Percentiles rank a stretch among this genome's conserved stretches.
These are phyloP conservation scores for Amphichorda felina DNA, from an alignment of 2,329 filamentous ascomycete genomes.

Conservation along the genomic window DNA sequence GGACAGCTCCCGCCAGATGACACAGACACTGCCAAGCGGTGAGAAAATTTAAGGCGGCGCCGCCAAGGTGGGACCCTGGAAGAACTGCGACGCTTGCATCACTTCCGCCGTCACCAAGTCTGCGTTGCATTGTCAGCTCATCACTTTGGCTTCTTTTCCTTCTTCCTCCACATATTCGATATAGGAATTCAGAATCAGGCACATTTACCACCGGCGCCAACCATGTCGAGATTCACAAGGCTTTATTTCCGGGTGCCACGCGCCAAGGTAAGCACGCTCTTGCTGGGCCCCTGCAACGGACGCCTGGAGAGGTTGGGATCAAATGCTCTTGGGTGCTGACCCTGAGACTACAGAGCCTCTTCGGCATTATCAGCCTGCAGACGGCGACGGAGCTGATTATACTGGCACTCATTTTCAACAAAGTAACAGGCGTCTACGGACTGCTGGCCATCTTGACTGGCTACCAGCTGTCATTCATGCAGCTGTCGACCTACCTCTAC, in stretches of 20 bases:
- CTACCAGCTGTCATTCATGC: constrained; percentile 68
- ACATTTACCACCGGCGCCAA: no score
- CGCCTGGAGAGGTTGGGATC: neutral
- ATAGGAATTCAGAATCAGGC: no score
- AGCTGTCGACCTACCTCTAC: constrained; percentile 88
- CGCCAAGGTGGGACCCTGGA: no score
- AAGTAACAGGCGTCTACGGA: constrained; percentile 82
- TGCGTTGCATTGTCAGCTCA: no score
- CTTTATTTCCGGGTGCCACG: constrained; percentile 24
- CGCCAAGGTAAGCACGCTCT: constrained; percentile 21
- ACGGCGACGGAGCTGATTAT: constrained; percentile 80
- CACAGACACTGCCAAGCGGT: no score
- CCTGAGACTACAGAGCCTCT: constrained; percentile 51
- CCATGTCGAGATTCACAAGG: constrained; percentile 24
- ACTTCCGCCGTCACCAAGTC: no score
- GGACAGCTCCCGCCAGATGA: no score
- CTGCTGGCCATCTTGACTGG: constrained; percentile 82
- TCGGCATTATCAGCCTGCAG: constrained; percentile 76
- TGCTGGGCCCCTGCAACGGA: neutral
- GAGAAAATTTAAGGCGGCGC: no score
- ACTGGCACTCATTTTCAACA: constrained; percentile 78
- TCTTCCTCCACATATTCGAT: no score
- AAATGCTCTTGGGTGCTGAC: no score
- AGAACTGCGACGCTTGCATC: no score
- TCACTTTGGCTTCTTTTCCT: no score